These are phyloP conservation scores for Cynanchum wilfordii DNA, from an alignment of 257 asterid species.

Conservation along the genomic window DNA sequence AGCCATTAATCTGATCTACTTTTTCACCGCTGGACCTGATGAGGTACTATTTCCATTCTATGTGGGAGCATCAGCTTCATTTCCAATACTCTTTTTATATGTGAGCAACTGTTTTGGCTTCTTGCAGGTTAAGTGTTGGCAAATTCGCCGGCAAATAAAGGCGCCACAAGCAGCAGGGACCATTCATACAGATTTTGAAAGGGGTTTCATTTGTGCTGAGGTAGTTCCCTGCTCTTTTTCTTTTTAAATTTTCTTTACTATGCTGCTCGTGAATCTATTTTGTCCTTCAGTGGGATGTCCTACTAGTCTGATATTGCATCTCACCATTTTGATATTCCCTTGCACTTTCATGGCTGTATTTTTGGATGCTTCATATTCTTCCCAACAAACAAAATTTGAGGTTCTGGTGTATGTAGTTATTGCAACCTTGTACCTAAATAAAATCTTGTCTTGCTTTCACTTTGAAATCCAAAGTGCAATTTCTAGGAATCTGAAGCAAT, in stretches of 20 bases:
- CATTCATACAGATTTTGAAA: slow-evolving; percentile 93
- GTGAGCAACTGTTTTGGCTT: background rate
- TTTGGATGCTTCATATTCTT: background rate
- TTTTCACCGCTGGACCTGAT: slow-evolving; percentile 99
- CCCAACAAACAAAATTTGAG: background rate
- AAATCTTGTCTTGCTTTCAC: too few relatives aligned
- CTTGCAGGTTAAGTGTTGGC: slow-evolving; percentile 97
- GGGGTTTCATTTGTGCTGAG: slow-evolving; percentile 98
- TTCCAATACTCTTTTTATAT: background rate
- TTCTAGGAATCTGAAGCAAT: background rate
- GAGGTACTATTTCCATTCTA: slow-evolving; percentile 49
- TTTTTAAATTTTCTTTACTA: background rate
- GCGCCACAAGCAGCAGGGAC: slow-evolving; percentile 99
- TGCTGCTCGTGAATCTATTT: background rate
- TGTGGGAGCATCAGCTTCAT: background rate
- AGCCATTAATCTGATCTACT: slow-evolving; percentile 95
- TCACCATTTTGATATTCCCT: background rate
- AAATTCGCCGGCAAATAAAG: slow-evolving; percentile 77
- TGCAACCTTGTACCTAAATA: background rate
- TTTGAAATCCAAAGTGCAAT: too few relatives aligned
- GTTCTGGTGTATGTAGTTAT: background rate
- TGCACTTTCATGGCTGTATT: background rate
- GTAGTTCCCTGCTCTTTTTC: slow-evolving; percentile 27
- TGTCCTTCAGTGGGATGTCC: background rate
- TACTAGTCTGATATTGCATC: background rate